A percentile compares a stretch with the other conserved stretches of the same genome.
Evolutionary conservation across 1,284 basidiomycete genomes (phyloP).

Genomic region (Cutaneotrichosporon daszewskae): DNA sequence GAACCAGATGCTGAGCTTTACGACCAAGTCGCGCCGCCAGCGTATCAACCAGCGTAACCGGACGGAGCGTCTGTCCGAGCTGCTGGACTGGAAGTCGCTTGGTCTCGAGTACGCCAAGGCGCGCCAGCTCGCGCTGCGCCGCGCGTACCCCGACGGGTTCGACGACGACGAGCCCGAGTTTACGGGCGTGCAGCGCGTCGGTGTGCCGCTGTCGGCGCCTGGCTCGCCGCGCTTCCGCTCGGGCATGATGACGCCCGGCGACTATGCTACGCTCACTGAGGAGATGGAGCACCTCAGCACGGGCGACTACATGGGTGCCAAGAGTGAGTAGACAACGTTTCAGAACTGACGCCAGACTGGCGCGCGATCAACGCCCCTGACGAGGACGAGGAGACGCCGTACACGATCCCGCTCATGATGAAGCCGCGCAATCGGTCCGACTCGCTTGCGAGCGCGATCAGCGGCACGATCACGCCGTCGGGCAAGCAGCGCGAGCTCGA

Average conservation of each 20-base stretch:
- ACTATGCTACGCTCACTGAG: constrained; percentile 83
- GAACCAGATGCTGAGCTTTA: constrained; percentile 66
- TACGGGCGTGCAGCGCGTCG: constrained; percentile 59
- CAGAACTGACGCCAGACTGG: neutral
- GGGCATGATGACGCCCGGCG: constrained; percentile 71
- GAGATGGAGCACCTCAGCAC: constrained; percentile 85
- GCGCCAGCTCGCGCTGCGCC: constrained; percentile 79
- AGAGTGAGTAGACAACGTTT: constrained; percentile 54
- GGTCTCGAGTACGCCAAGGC: constrained; percentile 97
- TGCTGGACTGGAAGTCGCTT: constrained; percentile 97
- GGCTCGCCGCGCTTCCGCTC: constrained; percentile 79
- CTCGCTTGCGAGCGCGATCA: constrained; percentile 61
- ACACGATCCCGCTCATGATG: constrained; percentile 88
- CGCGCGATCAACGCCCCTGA: constrained; percentile 45
- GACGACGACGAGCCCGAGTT: constrained; percentile 61
- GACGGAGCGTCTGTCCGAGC: constrained; percentile 83
- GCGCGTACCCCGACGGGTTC: constrained; percentile 95
- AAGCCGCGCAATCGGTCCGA: constrained; percentile 76
- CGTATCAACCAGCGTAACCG: constrained; percentile 98
- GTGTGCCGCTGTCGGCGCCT: constrained; percentile 69
- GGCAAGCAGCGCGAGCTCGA: constrained; percentile 75
- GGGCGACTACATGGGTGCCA: constrained; percentile 78
- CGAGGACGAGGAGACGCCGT: constrained; percentile 76
- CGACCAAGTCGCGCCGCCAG: constrained; percentile 84
- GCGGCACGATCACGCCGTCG: constrained; percentile 81